These are phyloP conservation scores for Phaeodactylum tricornutum DNA, from an alignment of 108 stramenopile species.

Conservation along the genomic window DNA sequence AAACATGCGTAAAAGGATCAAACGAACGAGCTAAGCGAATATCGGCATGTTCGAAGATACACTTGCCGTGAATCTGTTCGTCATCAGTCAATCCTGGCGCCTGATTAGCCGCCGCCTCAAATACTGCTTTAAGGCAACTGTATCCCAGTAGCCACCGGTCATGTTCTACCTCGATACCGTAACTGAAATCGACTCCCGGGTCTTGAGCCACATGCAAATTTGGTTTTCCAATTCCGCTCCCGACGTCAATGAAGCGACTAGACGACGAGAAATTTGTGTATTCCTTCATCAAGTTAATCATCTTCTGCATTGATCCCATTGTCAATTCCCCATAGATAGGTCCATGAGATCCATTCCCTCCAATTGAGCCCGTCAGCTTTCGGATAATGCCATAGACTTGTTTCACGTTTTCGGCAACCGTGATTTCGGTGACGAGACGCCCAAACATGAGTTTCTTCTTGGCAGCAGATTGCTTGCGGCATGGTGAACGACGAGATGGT, in stretches of 20 bases:
- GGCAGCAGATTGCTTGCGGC: constrained; percentile 14
- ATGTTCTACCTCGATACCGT: constrained; percentile 88
- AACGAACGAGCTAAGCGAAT: constrained; percentile 74
- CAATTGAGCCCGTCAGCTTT: constrained; percentile 77
- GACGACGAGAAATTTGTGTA: constrained; percentile 51
- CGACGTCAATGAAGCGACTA: constrained; percentile 95
- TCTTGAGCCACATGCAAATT: constrained; percentile 91
- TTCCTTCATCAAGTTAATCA: constrained; percentile 71
- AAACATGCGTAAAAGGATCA: constrained; percentile 97
- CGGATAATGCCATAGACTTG: constrained; percentile 50
- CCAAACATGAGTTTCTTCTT: constrained; percentile 34
- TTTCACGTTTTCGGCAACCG: constrained; percentile 31
- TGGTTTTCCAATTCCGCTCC: constrained; percentile 95
- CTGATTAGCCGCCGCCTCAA: constrained; percentile 25
- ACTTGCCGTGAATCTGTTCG: constrained; percentile 18
- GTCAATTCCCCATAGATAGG: constrained; percentile 96
- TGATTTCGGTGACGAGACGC: constrained; percentile 20
- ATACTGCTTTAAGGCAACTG: constrained; percentile 51
- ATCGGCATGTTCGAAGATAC: constrained; percentile 72
- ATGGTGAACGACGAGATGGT: no score
- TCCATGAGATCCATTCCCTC: constrained; percentile 80
- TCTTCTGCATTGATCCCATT: constrained; percentile 82
- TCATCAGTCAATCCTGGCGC: constrained; percentile 3
- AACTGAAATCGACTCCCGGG: constrained; percentile 78
- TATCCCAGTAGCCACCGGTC: constrained; percentile 76